Evolutionary conservation across 2,329 filamentous ascomycete species (phyloP).

Genomic region (Ophiostoma australiae): DNA sequence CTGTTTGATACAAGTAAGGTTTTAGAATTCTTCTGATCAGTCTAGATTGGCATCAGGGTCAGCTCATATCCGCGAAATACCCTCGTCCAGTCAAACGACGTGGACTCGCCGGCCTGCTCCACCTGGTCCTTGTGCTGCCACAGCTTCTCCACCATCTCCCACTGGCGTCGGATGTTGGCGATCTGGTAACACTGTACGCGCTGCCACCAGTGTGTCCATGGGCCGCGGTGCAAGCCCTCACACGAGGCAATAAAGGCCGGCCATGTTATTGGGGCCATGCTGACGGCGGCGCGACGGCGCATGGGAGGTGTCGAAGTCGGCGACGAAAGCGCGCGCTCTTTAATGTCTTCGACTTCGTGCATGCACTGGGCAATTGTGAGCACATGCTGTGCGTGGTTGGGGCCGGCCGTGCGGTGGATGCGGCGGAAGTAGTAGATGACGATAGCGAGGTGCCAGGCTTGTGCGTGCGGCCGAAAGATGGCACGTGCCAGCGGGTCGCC

Average conservation of each 20-base stretch:
- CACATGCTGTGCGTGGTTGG: slow-evolving; percentile 8
- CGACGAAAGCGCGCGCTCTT: slow-evolving; percentile 11
- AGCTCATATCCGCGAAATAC: slow-evolving; percentile 10
- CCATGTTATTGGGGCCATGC: slow-evolving; percentile 23
- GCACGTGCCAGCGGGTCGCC: not conserved
- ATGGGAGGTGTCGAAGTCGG: not conserved
- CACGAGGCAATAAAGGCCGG: slow-evolving; percentile 22
- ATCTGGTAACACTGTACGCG: slow-evolving; percentile 19
- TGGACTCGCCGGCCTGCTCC: not conserved
- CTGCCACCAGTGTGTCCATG: slow-evolving; percentile 20
- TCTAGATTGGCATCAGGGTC: not conserved
- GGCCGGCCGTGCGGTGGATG: not conserved
- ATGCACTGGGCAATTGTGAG: not conserved
- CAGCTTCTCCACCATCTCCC: slow-evolving; percentile 57
- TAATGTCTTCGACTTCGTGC: slow-evolving; percentile 21
- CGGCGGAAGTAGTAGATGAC: slow-evolving; percentile 18
- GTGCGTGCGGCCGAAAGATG: slow-evolving; percentile 5
- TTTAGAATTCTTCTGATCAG: not conserved
- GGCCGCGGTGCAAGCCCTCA: slow-evolving; percentile 5
- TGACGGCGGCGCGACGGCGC: not conserved
- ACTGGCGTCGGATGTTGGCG: slow-evolving; percentile 56
- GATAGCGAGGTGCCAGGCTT: slow-evolving; percentile 19
- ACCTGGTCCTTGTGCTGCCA: slow-evolving; percentile 38
- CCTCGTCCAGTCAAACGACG: slow-evolving; percentile 19
- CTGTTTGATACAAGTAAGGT: too few relatives aligned